Percentiles rank a stretch among this genome's conserved stretches.
phyloP scores from a whole-genome alignment of 352 stramenopile species.

The Globisporangium nodosum region DNA sequence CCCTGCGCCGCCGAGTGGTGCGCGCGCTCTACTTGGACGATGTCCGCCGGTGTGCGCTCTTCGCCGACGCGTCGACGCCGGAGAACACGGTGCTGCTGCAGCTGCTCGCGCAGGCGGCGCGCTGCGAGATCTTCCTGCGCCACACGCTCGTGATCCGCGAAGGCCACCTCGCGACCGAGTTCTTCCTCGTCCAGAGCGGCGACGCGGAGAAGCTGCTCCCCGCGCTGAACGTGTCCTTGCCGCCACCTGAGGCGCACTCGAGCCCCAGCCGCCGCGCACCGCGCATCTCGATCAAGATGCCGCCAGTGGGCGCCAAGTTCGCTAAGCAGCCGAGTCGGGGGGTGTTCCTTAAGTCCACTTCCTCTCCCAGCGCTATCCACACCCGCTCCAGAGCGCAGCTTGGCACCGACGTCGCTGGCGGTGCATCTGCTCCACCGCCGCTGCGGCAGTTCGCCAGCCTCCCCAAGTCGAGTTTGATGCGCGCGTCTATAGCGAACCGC shows the following conservation, averaged over 20 bases:
- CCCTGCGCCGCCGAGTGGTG: constrained; percentile 28
- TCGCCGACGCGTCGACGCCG: constrained; percentile 7
- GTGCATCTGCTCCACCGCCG: background rate
- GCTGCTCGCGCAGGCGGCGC: constrained; percentile 22
- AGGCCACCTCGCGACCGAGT: constrained; percentile 51
- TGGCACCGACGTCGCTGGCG: background rate
- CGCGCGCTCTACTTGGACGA: constrained; percentile 32
- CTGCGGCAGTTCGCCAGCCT: background rate
- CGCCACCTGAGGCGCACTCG: background rate
- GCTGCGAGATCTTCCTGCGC: constrained; percentile 56
- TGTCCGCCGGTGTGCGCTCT: constrained; percentile 26
- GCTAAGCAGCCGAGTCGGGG: constrained; percentile 1
- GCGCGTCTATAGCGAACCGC: background rate
- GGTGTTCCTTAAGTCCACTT: background rate
- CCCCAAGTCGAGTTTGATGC: background rate
- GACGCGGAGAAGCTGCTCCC: constrained; percentile 51
- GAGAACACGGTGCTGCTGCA: constrained; percentile 21
- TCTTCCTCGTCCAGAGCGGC: constrained; percentile 63
- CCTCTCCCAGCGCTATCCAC: background rate
- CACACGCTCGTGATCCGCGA: constrained; percentile 48
- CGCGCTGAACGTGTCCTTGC: constrained; percentile 9
- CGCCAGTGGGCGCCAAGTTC: background rate
- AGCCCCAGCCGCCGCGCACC: background rate
- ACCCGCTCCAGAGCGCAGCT: background rate
- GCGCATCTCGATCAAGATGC: background rate